These are phyloP conservation scores for Quercus lobata DNA, from an alignment of 331 rosid species.

Conservation along the genomic window DNA sequence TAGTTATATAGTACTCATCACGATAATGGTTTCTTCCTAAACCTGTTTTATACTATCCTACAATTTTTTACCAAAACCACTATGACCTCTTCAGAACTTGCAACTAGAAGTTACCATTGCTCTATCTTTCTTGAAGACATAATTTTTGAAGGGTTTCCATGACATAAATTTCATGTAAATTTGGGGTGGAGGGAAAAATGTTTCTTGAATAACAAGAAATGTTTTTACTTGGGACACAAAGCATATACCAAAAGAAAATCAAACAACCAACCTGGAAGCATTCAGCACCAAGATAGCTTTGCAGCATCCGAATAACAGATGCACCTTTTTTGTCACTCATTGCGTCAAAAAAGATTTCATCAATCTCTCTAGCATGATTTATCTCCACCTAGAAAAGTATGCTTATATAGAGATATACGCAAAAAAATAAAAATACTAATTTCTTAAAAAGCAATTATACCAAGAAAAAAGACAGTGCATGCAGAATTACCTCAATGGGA, in stretches of 20 bases:
- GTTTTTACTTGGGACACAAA: neutral
- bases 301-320: conserved; percentile 87
- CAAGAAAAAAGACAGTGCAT: neutral
- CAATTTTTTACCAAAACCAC: too few relatives aligned
- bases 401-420: conserved; percentile 9
- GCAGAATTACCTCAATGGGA: neutral
- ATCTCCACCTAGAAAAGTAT: conserved; percentile 67
- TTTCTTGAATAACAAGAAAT: neutral
- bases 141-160: too few relatives aligned
- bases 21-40: too few relatives aligned
- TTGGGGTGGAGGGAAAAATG: neutral
- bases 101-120: too few relatives aligned
- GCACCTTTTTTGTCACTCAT: conserved; percentile 91
- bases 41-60: too few relatives aligned
- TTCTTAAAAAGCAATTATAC: neutral
- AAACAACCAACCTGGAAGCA: conserved; percentile 68
- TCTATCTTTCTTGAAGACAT: too few relatives aligned
- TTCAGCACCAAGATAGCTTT: conserved; percentile 84
- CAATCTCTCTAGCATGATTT: conserved; percentile 80
- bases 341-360: conserved; percentile 82
- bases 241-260: conserved; percentile 6
- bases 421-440: neutral
- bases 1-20: neutral
- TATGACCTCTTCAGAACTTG: too few relatives aligned
- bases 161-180: too few relatives aligned